Base-by-base conservation (phyloP, 2,329 filamentous ascomycete species). In the Samsoniella hepiali region DNA sequence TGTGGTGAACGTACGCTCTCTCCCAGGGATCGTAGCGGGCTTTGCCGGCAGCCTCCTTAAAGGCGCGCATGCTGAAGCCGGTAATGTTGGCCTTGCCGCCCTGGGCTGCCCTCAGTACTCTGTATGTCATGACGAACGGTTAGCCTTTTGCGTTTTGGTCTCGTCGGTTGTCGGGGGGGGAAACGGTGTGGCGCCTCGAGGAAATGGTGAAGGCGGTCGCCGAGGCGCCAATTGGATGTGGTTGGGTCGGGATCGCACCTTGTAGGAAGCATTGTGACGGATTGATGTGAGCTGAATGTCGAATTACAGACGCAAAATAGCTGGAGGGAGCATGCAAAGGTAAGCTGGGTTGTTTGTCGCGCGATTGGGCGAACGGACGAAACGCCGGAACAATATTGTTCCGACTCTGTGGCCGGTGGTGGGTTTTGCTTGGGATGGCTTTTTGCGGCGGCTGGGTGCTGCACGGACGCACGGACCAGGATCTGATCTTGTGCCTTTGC, bases 21-120 rank as follows among this genome's bases (percentile, higher is more conserved):
- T 86, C 85, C 87, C 87, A 90, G 55, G 87, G 87, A 68, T 90
- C 87, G 76, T 88, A 86, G 75, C 79, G 77, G 64, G 82, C 81
- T 68, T 79, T 83, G 67, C 86, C 86, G 70, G 91, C 82, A 53
- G 93, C 83, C 67, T 85, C 86, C 74, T 87, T 90, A 78, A 93
- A 88, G 78, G 91, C 90, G 75, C 86, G 87, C 72, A 92, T 84
- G 81, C 95, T 89, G 84, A 98, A 98, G 79, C 94, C 94, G 72
- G 94, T 97, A 78, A 96, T 86, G 84, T 91, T 93, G 74, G 86
- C 83, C 81, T 84, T 84, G 70, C 78, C 78, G 73, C 80, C 75
- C 65, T 76, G 72, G 73, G 81, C 79, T 72, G 81, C 80, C 73
- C 83, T 79, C 76, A 85, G 78, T 76, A 76, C 71, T 73, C 77